Evolutionary conservation across 768 basidiomycete genomes (phyloP).

Genomic region (Rhizopogon sp.): DNA sequence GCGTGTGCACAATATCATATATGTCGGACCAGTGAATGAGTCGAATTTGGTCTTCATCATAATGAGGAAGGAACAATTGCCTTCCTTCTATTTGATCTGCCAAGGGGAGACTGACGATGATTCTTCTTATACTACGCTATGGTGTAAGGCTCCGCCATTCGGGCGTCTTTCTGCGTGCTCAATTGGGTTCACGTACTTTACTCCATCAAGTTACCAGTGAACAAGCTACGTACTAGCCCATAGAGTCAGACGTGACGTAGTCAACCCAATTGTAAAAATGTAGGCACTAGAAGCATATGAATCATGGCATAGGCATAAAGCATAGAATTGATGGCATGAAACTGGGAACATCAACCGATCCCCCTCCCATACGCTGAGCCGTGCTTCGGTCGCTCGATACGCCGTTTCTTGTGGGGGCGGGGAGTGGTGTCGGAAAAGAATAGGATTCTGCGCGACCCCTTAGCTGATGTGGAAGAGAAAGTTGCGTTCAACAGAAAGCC

Average conservation of each 20-base stretch:
- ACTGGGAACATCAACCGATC: constrained; percentile 17
- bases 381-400: constrained; percentile 71
- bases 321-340: neutral
- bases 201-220: neutral
- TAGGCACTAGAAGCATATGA: neutral
- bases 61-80: too few relatives aligned
- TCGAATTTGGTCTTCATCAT: too few relatives aligned
- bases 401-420: constrained; percentile 68
- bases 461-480: neutral
- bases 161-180: neutral
- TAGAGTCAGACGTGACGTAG: neutral
- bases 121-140: neutral
- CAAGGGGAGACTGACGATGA: neutral
- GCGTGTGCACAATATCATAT: too few relatives aligned
- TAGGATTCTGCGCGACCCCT: constrained; percentile 13
- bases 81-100: too few relatives aligned
- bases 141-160: neutral
- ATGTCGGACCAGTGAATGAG: too few relatives aligned
- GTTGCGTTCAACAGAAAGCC: constrained; percentile 5
- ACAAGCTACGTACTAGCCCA: neutral
- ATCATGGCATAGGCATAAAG: neutral
- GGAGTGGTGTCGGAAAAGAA: constrained; percentile 49
- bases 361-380: constrained; percentile 63
- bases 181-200: neutral
- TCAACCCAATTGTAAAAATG: neutral